Evolutionary conservation across 805 yeast genomes (phyloP).

Genomic region (Lipomyces spencermartinsiae): DNA sequence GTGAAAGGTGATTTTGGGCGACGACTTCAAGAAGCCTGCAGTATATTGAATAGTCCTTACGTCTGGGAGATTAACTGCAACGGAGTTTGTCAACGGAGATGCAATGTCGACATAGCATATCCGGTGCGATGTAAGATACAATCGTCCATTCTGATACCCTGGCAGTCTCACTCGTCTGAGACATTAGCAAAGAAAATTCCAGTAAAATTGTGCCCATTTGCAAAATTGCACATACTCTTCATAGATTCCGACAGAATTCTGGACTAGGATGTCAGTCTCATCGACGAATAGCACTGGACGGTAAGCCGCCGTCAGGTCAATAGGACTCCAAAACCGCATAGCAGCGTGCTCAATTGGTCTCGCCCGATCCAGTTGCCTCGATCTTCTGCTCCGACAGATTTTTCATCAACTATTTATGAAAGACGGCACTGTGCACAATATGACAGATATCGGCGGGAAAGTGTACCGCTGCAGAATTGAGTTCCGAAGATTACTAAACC

Average conservation of each 20-base stretch:
- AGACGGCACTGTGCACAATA: not conserved
- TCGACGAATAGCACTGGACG: constrained; percentile 44
- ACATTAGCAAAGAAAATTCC: not conserved
- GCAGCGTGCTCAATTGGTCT: not conserved
- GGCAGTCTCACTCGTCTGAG: constrained; percentile 53
- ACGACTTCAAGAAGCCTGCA: constrained; percentile 69
- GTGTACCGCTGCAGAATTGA: not conserved
- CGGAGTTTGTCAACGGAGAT: constrained; percentile 51
- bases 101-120: constrained; percentile 72
- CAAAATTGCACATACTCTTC: constrained; percentile 52
- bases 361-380: not conserved
- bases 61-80: constrained; percentile 55
- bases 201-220: not conserved
- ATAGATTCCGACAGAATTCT: constrained; percentile 70
- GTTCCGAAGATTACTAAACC: not conserved
- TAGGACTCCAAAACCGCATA: constrained; percentile 40
- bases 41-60: constrained; percentile 42
- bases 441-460: not conserved
- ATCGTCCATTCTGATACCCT: constrained; percentile 73
- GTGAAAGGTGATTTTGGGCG: constrained; percentile 68
- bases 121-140: constrained; percentile 76
- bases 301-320: constrained; percentile 44
- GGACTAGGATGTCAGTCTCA: constrained; percentile 61
- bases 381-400: not conserved
- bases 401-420: not conserved